Base-by-base conservation (phyloP, 2,329 filamentous ascomycete genomes). In the Cyclaneusma minus region DNA sequence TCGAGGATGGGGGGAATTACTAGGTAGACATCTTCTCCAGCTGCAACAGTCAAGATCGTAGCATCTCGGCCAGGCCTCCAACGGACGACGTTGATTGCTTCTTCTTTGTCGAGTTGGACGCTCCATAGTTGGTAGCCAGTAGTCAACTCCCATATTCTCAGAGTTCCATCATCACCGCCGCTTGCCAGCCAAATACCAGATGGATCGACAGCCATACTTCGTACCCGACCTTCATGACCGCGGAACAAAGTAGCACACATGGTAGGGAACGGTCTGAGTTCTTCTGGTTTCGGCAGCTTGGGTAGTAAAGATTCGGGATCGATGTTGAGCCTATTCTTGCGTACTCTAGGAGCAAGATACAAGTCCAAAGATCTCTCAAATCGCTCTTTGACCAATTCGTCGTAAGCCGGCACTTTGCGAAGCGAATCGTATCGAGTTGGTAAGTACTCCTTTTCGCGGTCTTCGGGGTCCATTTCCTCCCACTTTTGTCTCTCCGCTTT, bases 341-440 rank as follows among this genome's bases (percentile, higher is more conserved):
- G 73, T 30, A 98, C 73, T 44, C 89, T 68, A 24, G 91, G 89
- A 10, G 91, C 89, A 32, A 98, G 66, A 50, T 98, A 98, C 11
- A 98, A 65, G 54, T 98, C 91, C 39, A 98, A 59, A 49, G 84
- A 95, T 37, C 91, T 68, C 51, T 98, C 85, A 42, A 98, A 98
- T 39, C 85, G 77, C 53, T 98, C 89, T 52, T 94, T 93, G 48
- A 98, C 73, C 39, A 94, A 83, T 29, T 65, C 68, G 26, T 78
- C 80, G 48, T 93, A 98, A 10, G 79, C 91, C 26, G 91, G 89
- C 5, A 95, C 89, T 48, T 83, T 84, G 35, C 89, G 77, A 29
- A 98, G 59, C 3, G 89, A 75, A 39, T 79, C 74, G 49, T 83
- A 82, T 45, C 83, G 74, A 32, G 71, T 71, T 2, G 91, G 82